Base-by-base conservation (phyloP, 305 asterid genomes). In the Euphrasia arctica region DNA sequence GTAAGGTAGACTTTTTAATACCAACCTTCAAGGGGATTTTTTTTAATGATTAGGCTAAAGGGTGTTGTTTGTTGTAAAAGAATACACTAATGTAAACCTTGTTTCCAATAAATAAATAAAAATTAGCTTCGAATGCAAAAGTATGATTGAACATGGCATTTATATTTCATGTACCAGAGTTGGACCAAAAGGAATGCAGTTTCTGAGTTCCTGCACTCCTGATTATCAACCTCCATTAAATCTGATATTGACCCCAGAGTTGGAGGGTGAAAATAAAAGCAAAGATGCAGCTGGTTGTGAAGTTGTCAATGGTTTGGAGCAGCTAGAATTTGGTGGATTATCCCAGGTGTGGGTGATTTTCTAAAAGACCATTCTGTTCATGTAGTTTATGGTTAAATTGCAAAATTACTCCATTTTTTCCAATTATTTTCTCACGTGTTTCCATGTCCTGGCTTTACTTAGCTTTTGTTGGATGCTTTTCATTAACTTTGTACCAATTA, bases 171-270 rank as follows among this genome's bases (percentile, higher is more conserved):
- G 74, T 70, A 62, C 62, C 93, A 92, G 98, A 52, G 90, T 87
- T 67, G 85, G 96, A 73, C 79, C 89, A 39, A 83, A 76, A 72
- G 98, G 98, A 68, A 66, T 77, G 75, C 72, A 84, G 32, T 92
- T 85, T 75, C 77, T 92, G 82, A 84, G 67, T 58, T 87, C 95
- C 57, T 87, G 97, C 77, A 87, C 70, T 77, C 98, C 98, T 67
- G 98, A 92, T 78, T 78, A 87, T 71, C 95, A 90, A 71, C 97
- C 96, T 74, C 96, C 96, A 59, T 75, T 92, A 64, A 72, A 80
- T 83, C 74, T 92, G 70, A 74, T 79, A 41, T 68, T 83, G 69
- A 78, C 86, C 67, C 74, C 86, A 73, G 95, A 89, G 64, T 67
- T 83, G 88, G 67, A 62, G 72, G 79, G 69, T 75, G 80, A 76